Conservation (phyloP, 441 rosid genomes). For the Adansonia gregorii region DNA sequence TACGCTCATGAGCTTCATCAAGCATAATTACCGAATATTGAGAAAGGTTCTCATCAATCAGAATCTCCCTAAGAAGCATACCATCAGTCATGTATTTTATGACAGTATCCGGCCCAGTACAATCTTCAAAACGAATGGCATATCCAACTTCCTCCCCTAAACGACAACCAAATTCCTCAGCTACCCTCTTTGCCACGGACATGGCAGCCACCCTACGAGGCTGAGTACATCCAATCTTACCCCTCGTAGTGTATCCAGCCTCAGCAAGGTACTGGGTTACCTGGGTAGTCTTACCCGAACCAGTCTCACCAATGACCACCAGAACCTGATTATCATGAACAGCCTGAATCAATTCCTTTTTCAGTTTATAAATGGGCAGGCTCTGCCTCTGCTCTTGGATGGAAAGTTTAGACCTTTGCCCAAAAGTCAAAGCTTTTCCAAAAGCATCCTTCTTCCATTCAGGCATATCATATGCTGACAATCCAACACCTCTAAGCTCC, state of each 20-base stretch:
- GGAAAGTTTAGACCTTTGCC: conserved; percentile 24
- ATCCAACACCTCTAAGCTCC: conserved; percentile 22
- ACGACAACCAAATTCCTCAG: conserved; percentile 77
- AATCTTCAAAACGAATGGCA: conserved; percentile 60
- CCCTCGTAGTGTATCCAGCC: conserved; percentile 20
- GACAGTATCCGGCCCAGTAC: conserved; percentile 19
- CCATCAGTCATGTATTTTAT: conserved; percentile 87
- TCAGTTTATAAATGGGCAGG: conserved; percentile 82
- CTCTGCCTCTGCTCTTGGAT: conserved; percentile 80
- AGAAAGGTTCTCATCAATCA: conserved; percentile 56
- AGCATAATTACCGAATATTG: conserved; percentile 15
- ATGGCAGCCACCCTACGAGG: conserved; percentile 92
- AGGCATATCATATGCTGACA: conserved; percentile 25
- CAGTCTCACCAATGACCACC: conserved; percentile 20
- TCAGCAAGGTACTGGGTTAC: conserved; percentile 22
- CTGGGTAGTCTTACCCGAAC: conserved; percentile 19
- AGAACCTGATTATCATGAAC: conserved; percentile 87
- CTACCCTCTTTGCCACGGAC: conserved; percentile 61
- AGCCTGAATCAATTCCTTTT: conserved; percentile 83
- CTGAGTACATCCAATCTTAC: conserved; percentile 88
- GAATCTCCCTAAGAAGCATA: conserved; percentile 82
- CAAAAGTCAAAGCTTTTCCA: conserved; percentile 23
- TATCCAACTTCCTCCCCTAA: conserved; percentile 89
- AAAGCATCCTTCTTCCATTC: conserved; percentile 24
- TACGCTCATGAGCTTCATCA: conserved; percentile 83